Conservation (phyloP, 495 filamentous ascomycete species). For the Astrothelium macrocarpum region DNA sequence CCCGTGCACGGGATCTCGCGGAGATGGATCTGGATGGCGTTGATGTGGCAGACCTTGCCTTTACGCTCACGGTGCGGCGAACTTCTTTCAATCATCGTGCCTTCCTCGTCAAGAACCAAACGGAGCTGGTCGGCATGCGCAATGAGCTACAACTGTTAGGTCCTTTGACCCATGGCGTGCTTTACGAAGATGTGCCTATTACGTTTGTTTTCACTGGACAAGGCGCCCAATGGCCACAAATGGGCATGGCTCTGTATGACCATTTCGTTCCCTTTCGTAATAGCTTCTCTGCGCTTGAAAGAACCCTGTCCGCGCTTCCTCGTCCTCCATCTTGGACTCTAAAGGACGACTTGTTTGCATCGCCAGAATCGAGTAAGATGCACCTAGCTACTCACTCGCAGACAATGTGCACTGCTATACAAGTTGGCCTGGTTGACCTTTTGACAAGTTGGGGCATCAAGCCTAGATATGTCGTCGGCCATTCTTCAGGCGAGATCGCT, state of each 20-base stretch:
- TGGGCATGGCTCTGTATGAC: constrained; percentile 35
- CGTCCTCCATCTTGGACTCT: constrained; percentile 20
- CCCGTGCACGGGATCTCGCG: not conserved
- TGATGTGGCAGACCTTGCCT: not conserved
- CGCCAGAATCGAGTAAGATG: constrained; percentile 15
- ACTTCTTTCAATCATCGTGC: not conserved
- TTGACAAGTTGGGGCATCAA: constrained; percentile 22
- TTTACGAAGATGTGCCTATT: not conserved
- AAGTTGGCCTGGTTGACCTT: constrained; percentile 20
- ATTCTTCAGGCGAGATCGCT: constrained; percentile 55
- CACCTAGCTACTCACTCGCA: constrained; percentile 15
- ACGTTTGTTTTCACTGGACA: constrained; percentile 36
- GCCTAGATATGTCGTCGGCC: constrained; percentile 40
- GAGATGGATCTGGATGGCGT: not conserved
- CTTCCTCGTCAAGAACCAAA: not conserved
- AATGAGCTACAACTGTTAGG: not conserved
- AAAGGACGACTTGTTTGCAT: constrained; percentile 9
- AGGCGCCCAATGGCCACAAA: constrained; percentile 36
- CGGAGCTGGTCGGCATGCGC: not conserved
- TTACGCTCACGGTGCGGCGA: not conserved
- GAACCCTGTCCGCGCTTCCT: not conserved
- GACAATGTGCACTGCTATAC: constrained; percentile 21
- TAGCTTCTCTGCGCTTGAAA: not conserved
- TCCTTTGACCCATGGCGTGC: not conserved
- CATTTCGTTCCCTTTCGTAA: constrained; percentile 20